Evolutionary conservation across 1,284 basidiomycete species (phyloP).

Genomic region (Ceratobasidium sp.): DNA sequence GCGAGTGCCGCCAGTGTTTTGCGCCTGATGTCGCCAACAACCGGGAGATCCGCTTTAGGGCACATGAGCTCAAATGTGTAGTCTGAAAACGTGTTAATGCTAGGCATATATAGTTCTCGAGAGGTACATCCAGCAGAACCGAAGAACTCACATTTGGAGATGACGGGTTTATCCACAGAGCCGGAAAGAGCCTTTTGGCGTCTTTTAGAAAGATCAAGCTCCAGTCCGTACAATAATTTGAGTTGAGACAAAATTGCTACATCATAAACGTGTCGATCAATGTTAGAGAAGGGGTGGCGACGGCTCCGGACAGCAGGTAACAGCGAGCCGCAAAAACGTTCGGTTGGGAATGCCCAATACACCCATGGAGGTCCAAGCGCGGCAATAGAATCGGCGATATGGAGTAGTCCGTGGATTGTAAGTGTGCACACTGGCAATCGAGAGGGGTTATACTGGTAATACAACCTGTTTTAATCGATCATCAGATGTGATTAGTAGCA

Average conservation of each 20-base stretch:
- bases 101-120: constrained; percentile 43
- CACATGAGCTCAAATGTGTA: neutral
- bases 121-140: neutral
- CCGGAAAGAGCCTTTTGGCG: constrained; percentile 3
- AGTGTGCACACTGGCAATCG: constrained; percentile 51
- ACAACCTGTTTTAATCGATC: constrained; percentile 48
- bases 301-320: constrained; percentile 38
- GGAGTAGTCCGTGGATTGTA: constrained; percentile 53
- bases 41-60: constrained; percentile 12
- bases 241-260: constrained; percentile 21
- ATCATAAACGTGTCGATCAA: constrained; percentile 17
- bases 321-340: constrained; percentile 49
- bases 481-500: too few species aligned
- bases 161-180: neutral
- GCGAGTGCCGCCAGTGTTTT: constrained; percentile 37
- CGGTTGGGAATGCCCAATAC: constrained; percentile 55
- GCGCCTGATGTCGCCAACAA: neutral
- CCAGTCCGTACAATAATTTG: constrained; percentile 16
- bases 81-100: constrained; percentile 28
- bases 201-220: constrained; percentile 13
- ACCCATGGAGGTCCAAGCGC: constrained; percentile 52
- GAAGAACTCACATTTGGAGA: constrained; percentile 2
- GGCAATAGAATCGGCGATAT: constrained; percentile 50
- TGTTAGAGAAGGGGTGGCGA: constrained; percentile 11
- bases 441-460: constrained; percentile 50